Evolutionary conservation across 331 rosid genomes (phyloP), one percentile per base, ranked within the genome.

Genomic region (Saraca asoca): DNA sequence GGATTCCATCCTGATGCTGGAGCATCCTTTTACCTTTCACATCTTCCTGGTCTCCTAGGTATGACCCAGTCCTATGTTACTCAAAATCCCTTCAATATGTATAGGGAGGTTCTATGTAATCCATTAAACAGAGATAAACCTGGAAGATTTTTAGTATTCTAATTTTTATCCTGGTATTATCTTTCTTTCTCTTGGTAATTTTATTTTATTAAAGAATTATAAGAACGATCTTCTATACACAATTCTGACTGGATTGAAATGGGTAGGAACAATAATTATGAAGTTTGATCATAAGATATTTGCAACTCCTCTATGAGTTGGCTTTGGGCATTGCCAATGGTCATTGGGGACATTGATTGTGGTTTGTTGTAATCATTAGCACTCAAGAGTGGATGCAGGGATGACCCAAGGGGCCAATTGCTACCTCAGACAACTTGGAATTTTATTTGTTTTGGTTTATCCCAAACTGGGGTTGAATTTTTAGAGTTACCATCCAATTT

Each of bases 1-100:
- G 98, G 98, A 78, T 93, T 90, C 80, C 97, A 93, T 76, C 94
- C 97, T 44, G 96, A 93, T 83, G 97, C 96, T 49, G 97, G 86
- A 58, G 96, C 90, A 44, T 93, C 98, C 64, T 93, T 87, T 80
- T 86, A 87, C 80, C 98, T 93, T 77, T 80, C 97, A 60, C 98
- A 69, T 76, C 72, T 93, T 55, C 95, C 97, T 14, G 96, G 98
- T 77, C 91, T 79, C 69, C 48, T 93, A 67, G 98, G 98, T 93
- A 86, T 62, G 72, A 39, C 77, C 43, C 44, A 41, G 41, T 39
- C 57, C 17, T 31, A 24, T 12, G 37, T 35, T 46, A 20, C 5
- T 58, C 38, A 65, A 70, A 69, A 42, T 29, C 33, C 39, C 39
- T 58, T 62, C 56, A 10, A 24, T 38, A 12, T 59, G 50, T 29